A percentile compares a stretch with the other conserved stretches of the same genome.
Evolutionary conservation across 108 stramenopile genomes (phyloP).

Genomic region (Cyclotella cryptica): DNA sequence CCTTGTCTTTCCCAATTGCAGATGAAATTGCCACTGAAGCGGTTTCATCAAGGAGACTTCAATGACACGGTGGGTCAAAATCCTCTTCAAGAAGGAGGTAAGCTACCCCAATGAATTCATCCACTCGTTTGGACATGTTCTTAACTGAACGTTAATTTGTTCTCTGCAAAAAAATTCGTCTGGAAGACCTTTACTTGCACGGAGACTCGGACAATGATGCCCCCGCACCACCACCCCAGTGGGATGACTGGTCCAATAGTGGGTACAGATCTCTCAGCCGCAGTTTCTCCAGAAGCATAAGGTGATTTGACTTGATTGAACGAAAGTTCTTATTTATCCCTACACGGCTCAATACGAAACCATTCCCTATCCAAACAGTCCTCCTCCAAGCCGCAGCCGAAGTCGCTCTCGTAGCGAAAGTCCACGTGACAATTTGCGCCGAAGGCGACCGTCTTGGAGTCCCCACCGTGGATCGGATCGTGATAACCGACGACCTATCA

Average conservation of each 20-base stretch:
- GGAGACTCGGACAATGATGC: conserved; percentile 1
- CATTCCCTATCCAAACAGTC: neutral
- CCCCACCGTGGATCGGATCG: conserved; percentile 10
- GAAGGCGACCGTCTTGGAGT: conserved; percentile 22
- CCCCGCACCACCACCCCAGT: conserved; percentile 5
- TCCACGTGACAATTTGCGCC: neutral
- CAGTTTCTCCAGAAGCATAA: conserved; percentile 7
- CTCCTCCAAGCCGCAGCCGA: conserved; percentile 19
- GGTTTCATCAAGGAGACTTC: conserved; percentile 60
- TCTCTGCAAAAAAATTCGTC: too few species aligned
- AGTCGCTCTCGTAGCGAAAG: conserved; percentile 17
- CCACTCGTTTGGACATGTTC: too few species aligned
- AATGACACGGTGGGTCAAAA: conserved; percentile 22
- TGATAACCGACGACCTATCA: neutral
- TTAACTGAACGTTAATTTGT: too few species aligned
- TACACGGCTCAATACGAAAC: neutral
- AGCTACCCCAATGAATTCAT: too few species aligned
- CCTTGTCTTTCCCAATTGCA: too few species aligned
- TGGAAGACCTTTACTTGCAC: conserved; percentile 2
- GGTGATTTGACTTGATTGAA: neutral
- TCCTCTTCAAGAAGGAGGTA: conserved; percentile 12
- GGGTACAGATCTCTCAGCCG: conserved; percentile 19
- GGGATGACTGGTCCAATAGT: conserved; percentile 33
- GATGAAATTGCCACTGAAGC: conserved; percentile 60
- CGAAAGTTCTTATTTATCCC: neutral